Evolutionary conservation across 2,329 filamentous ascomycete genomes (phyloP).

Genomic region (Macroventuria anomochaeta): DNA sequence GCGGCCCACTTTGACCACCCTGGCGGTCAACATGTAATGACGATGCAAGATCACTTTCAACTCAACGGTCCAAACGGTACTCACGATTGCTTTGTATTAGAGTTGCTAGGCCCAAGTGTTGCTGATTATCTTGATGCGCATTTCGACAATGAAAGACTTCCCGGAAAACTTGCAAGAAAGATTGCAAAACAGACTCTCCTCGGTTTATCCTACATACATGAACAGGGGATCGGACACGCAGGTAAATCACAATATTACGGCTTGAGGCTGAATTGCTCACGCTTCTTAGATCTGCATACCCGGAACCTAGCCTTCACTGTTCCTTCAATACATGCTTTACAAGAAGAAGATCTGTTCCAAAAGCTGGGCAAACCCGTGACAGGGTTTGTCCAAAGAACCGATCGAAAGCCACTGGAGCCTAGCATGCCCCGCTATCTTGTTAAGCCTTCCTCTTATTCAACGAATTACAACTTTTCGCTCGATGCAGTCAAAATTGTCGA

Average conservation of each 20-base stretch:
- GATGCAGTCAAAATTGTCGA: slow-evolving; percentile 37
- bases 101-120: slow-evolving; percentile 52
- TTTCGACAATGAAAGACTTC: slow-evolving; percentile 47
- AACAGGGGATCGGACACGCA: slow-evolving; percentile 34
- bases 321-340: slow-evolving; percentile 22
- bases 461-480: not conserved
- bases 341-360: slow-evolving; percentile 27
- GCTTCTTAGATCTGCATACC: slow-evolving; percentile 33
- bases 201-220: slow-evolving; percentile 29
- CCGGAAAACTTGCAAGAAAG: slow-evolving; percentile 46
- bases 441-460: slow-evolving; percentile 13
- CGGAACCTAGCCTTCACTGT: slow-evolving; percentile 35
- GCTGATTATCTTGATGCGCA: slow-evolving; percentile 44
- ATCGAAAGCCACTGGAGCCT: slow-evolving; percentile 25
- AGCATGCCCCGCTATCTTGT: slow-evolving; percentile 31
- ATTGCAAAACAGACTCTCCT: slow-evolving; percentile 37
- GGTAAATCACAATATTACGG: slow-evolving; percentile 25
- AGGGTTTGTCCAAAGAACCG: slow-evolving; percentile 21
- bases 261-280: too few species aligned
- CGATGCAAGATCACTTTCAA: slow-evolving; percentile 49
- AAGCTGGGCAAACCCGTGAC: slow-evolving; percentile 26
- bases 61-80: slow-evolving; percentile 53
- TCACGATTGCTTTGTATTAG: slow-evolving; percentile 55
- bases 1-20: not conserved
- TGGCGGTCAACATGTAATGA: slow-evolving; percentile 40